A percentile compares a stretch with the other conserved stretches of the same genome.
phyloP scores from a whole-genome alignment of 176 grass and related monocot genomes.

The Hordeum marinum region DNA sequence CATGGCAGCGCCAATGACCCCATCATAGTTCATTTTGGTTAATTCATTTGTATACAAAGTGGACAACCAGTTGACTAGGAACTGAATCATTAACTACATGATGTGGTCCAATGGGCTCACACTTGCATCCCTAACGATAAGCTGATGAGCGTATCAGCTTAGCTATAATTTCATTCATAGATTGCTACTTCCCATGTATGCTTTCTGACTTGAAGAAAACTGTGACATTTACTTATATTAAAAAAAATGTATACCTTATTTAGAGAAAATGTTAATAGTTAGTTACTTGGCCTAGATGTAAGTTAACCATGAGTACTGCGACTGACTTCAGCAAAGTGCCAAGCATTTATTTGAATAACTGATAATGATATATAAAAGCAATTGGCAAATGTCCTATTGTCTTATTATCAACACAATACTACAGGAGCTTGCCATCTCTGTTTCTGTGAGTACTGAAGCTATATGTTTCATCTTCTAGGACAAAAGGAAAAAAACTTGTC shows the following conservation, averaged over 20 bases:
- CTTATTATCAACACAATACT: neutral
- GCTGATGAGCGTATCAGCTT: neutral
- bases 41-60: neutral
- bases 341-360: neutral
- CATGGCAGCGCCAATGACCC: neutral
- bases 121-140: neutral
- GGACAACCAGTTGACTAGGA: neutral
- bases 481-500: slow-evolving; percentile 1
- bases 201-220: slow-evolving; percentile 11
- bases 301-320: neutral
- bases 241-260: neutral
- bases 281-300: neutral
- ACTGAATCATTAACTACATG: neutral
- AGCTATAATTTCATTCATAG: neutral
- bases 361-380: neutral
- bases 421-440: neutral
- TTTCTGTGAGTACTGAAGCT: slow-evolving; percentile 2
- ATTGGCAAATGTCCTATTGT: neutral
- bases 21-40: neutral
- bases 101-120: neutral
- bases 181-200: neutral
- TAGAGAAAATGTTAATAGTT: neutral
- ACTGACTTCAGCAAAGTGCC: neutral
- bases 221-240: neutral
- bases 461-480: neutral